Percentiles rank a stretch among this genome's conserved stretches.
Evolutionary conservation across 257 asterid species (phyloP).

Genomic region (Thymus mandschuricus): DNA sequence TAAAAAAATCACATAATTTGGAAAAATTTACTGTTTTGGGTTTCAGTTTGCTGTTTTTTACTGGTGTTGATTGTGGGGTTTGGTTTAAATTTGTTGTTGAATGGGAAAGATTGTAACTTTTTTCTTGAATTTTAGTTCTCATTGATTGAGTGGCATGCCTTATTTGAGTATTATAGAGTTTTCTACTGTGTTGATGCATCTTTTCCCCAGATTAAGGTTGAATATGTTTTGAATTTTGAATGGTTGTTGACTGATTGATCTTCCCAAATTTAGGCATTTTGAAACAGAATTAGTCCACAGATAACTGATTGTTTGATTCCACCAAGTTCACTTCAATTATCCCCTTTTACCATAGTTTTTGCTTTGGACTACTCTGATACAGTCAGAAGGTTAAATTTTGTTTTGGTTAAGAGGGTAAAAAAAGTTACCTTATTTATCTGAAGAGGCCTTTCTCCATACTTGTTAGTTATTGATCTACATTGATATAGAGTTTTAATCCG

Average conservation of each 20-base stretch:
- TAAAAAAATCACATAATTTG: conserved; percentile 19
- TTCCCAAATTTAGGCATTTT: conserved; percentile 1
- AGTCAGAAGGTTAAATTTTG: neutral
- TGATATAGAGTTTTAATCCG: neutral
- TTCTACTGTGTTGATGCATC: neutral
- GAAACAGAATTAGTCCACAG: neutral
- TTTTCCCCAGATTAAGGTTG: neutral
- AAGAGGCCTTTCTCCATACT: neutral
- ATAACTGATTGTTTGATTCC: neutral
- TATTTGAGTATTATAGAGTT: neutral
- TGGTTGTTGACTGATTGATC: conserved; percentile 12
- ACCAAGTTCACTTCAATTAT: neutral
- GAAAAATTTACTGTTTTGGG: conserved; percentile 20
- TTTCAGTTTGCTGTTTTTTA: neutral
- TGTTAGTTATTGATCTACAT: neutral
- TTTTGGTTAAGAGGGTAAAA: conserved; percentile 6
- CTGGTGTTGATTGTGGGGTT: conserved; percentile 5
- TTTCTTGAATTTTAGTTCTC: conserved; percentile 1
- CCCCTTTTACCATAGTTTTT: neutral
- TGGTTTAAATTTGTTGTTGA: neutral
- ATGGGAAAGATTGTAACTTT: conserved; percentile 3
- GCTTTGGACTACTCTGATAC: neutral
- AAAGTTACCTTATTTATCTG: neutral
- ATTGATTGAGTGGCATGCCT: neutral
- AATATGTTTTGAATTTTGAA: conserved; percentile 4